phyloP scores from a whole-genome alignment of 345 rosid genomes.

The Acer negundo region DNA sequence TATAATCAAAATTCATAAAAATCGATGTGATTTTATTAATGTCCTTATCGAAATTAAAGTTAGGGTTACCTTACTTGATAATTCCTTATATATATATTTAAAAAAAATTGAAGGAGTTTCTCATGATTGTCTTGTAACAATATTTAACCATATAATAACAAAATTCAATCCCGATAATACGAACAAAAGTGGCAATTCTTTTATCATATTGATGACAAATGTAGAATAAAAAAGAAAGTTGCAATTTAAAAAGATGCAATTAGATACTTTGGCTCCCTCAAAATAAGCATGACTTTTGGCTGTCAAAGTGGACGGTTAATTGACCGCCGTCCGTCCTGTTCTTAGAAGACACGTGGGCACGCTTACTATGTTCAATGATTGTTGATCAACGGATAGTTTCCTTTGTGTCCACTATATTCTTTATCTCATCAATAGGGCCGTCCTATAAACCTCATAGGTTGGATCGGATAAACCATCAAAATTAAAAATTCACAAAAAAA shows the following conservation, averaged over 20 bases:
- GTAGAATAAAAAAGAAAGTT: background rate
- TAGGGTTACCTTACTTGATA: too few species aligned
- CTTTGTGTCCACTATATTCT: background rate
- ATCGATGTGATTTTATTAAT: too few species aligned
- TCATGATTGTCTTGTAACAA: too few species aligned
- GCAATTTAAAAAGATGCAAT: background rate
- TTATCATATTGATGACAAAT: too few species aligned
- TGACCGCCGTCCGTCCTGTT: slow-evolving; percentile 13
- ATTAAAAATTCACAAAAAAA: background rate
- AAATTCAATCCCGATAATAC: too few species aligned
- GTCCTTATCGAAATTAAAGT: too few species aligned
- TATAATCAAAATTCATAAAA: too few species aligned
- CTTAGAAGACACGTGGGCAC: background rate
- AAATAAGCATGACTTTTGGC: slow-evolving; percentile 1
- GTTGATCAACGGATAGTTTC: background rate
- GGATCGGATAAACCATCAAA: background rate
- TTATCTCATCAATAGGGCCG: background rate
- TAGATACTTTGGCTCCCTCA: background rate
- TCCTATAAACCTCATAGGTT: background rate
- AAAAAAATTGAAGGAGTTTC: too few species aligned
- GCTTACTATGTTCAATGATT: background rate
- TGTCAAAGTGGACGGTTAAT: background rate
- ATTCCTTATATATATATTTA: too few species aligned
- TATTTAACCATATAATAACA: too few species aligned
- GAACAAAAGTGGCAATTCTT: too few species aligned